A percentile compares a stretch with the other conserved stretches of the same genome.
Evolutionary conservation across 140 eudicot genomes (phyloP).

Genomic region (Senecio squalidus): DNA sequence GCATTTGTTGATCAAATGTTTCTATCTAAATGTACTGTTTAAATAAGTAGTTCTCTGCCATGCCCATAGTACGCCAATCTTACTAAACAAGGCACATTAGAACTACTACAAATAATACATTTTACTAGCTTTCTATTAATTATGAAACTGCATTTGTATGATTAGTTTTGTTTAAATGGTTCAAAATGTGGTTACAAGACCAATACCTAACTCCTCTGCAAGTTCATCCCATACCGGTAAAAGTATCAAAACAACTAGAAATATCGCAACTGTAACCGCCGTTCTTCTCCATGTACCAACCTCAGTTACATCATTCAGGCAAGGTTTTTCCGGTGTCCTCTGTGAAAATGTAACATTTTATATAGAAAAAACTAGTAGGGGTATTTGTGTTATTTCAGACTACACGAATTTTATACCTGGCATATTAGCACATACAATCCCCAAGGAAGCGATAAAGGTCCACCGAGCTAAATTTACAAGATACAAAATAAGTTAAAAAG

Average conservation of each 20-base stretch:
- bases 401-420: constrained; percentile 47
- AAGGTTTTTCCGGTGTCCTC: constrained; percentile 91
- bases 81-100: neutral
- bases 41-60: constrained; percentile 3
- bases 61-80: constrained; percentile 1
- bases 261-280: constrained; percentile 36
- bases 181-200: constrained; percentile 75
- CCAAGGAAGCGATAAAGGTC: constrained; percentile 98
- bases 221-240: constrained; percentile 96
- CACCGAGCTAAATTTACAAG: constrained; percentile 82
- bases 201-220: constrained; percentile 96
- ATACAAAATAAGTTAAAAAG: no score
- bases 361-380: neutral
- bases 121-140: constrained; percentile 16
- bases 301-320: constrained; percentile 86
- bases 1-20: constrained; percentile 41
- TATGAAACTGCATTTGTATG: constrained; percentile 2
- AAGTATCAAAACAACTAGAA: constrained; percentile 64
- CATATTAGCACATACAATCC: constrained; percentile 90
- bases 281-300: constrained; percentile 86
- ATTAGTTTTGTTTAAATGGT: constrained; percentile 1
- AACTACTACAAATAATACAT: constrained; percentile 9
- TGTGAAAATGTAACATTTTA: constrained; percentile 26
- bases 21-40: constrained; percentile 7
- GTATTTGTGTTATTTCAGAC: neutral